Conservation (phyloP, 129 eudicot genomes). For the Daucus carota region DH1_v3.0 NC_030381.2:45160001-45160500, state of each 20-base stretch:
- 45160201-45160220: not conserved
- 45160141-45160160: not conserved
- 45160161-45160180: not conserved
- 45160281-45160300: slow-evolving; percentile 20
- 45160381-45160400: slow-evolving; percentile 65
- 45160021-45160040: slow-evolving; percentile 97
- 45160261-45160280: slow-evolving; percentile 14
- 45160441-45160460: slow-evolving; percentile 87
- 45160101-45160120: slow-evolving; percentile 35
- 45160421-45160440: slow-evolving; percentile 78
- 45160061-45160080: slow-evolving; percentile 84
- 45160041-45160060: slow-evolving; percentile 95
- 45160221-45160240: not conserved
- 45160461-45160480: slow-evolving; percentile 64
- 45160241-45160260: not conserved
- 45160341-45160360: slow-evolving; percentile 12
- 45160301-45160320: slow-evolving; percentile 30
- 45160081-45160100: slow-evolving; percentile 65
- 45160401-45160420: slow-evolving; percentile 64
- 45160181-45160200: not conserved
- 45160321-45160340: slow-evolving; percentile 13
- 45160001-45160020: slow-evolving; percentile 52
- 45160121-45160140: slow-evolving; percentile 13
- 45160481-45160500: slow-evolving; percentile 84
- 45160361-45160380: slow-evolving; percentile 36